phyloP scores from a whole-genome alignment of 352 stramenopile species.

The Globisporangium nodosum region DNA sequence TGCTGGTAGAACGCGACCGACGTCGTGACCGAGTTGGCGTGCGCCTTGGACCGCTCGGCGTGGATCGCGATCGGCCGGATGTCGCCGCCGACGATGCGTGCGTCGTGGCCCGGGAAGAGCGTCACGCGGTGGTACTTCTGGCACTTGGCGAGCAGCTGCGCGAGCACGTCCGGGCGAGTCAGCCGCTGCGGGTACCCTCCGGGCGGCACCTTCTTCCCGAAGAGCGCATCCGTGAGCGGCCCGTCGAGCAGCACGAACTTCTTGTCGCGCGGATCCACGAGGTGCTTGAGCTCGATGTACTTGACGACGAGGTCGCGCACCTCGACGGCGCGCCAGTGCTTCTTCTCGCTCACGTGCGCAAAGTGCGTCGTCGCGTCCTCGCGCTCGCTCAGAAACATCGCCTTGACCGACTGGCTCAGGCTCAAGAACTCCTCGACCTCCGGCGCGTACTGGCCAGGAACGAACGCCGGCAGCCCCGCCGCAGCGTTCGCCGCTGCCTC shows the following conservation, averaged over 20 bases:
- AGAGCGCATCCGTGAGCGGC: constrained; percentile 65
- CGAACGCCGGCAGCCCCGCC: constrained; percentile 32
- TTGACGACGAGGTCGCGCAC: constrained; percentile 52
- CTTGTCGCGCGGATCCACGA: constrained; percentile 57
- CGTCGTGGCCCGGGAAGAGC: constrained; percentile 63
- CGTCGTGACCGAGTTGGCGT: constrained; percentile 65
- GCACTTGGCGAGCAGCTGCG: constrained; percentile 53
- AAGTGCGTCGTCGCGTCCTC: constrained; percentile 16
- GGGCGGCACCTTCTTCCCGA: constrained; percentile 50
- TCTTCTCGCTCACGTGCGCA: constrained; percentile 26
- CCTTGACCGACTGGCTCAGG: constrained; percentile 47
- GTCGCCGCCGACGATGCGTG: constrained; percentile 49
- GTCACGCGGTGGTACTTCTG: constrained; percentile 63
- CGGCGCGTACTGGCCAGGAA: constrained; percentile 55
- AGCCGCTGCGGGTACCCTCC: constrained; percentile 61
- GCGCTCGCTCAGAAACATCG: constrained; percentile 33
- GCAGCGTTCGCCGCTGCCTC: constrained; percentile 29
- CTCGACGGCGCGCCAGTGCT: constrained; percentile 44
- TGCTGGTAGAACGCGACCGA: constrained; percentile 68
- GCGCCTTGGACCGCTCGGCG: constrained; percentile 61
- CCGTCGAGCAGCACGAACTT: constrained; percentile 67
- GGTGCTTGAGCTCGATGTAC: constrained; percentile 50
- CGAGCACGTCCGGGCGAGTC: constrained; percentile 45
- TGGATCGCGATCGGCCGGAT: constrained; percentile 62
- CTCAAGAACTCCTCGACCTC: constrained; percentile 65